Evolutionary conservation across 257 asterid species (phyloP).

Genomic region (Petrea volubilis): DNA sequence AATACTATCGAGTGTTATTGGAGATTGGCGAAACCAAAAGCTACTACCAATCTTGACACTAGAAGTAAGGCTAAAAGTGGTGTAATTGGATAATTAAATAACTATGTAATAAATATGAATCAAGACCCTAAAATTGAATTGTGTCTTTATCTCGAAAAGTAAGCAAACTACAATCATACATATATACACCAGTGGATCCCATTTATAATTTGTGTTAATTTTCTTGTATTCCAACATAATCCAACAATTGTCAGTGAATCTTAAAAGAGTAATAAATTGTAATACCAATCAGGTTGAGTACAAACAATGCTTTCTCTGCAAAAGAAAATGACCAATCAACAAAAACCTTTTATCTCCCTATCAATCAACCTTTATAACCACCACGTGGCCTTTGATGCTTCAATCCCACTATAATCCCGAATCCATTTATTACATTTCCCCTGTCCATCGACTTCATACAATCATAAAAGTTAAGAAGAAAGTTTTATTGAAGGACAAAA

Average conservation of each 20-base stretch:
- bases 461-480: constrained; percentile 23
- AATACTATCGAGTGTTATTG: background rate
- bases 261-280: no score
- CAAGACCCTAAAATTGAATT: background rate
- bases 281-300: constrained; percentile 78
- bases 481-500: constrained; percentile 11
- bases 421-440: constrained; percentile 97
- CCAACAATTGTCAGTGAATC: no score
- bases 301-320: constrained; percentile 84
- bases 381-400: constrained; percentile 82
- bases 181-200: background rate
- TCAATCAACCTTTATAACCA: constrained; percentile 94
- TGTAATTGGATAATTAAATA: background rate
- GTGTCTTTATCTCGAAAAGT: background rate
- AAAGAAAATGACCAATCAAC: constrained; percentile 96
- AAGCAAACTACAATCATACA: background rate
- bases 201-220: no score
- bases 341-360: constrained; percentile 73
- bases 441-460: constrained; percentile 83
- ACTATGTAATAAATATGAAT: background rate
- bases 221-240: no score
- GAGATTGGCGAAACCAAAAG: constrained; percentile 25
- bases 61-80: background rate
- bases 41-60: constrained; percentile 2
- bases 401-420: constrained; percentile 69